A percentile compares a stretch with the other conserved stretches of the same genome.
Conservation (phyloP, 495 filamentous ascomycete genomes). For the Bacidia rubella region DNA sequence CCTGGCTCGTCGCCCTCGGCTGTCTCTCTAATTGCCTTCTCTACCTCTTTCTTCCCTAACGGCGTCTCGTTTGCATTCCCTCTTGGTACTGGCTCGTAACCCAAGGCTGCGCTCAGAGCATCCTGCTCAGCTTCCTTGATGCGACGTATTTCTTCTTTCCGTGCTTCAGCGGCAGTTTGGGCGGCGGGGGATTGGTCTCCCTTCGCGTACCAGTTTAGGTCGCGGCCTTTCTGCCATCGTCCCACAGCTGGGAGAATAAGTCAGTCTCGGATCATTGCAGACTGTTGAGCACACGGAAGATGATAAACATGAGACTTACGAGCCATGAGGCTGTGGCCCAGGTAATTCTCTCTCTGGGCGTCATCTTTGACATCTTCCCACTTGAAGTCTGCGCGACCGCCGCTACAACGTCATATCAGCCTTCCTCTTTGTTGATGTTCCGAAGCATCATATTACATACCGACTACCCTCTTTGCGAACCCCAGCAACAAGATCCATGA, state of each 20-base stretch:
- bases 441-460: constrained; percentile 22
- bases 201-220: constrained; percentile 83
- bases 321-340: constrained; percentile 91
- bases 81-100: constrained; percentile 38
- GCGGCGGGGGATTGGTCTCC: constrained; percentile 43
- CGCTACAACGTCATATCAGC: constrained; percentile 32
- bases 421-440: neutral
- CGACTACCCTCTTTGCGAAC: constrained; percentile 87
- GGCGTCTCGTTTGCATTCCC: constrained; percentile 33
- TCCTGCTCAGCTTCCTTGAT: constrained; percentile 93
- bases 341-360: constrained; percentile 87
- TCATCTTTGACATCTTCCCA: constrained; percentile 90
- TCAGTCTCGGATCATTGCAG: constrained; percentile 4
- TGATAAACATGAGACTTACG: constrained; percentile 21
- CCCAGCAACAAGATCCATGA: constrained; percentile 87
- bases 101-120: constrained; percentile 68
- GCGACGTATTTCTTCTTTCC: constrained; percentile 61
- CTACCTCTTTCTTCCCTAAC: constrained; percentile 24
- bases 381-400: constrained; percentile 83
- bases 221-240: constrained; percentile 84
- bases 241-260: constrained; percentile 48
- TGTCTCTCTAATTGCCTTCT: constrained; percentile 22
- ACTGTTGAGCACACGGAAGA: neutral
- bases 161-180: constrained; percentile 46
- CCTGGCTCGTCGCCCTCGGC: constrained; percentile 22